Conservation (phyloP, 2,329 filamentous ascomycete genomes). For the Fusarium kyushuense region DNA sequence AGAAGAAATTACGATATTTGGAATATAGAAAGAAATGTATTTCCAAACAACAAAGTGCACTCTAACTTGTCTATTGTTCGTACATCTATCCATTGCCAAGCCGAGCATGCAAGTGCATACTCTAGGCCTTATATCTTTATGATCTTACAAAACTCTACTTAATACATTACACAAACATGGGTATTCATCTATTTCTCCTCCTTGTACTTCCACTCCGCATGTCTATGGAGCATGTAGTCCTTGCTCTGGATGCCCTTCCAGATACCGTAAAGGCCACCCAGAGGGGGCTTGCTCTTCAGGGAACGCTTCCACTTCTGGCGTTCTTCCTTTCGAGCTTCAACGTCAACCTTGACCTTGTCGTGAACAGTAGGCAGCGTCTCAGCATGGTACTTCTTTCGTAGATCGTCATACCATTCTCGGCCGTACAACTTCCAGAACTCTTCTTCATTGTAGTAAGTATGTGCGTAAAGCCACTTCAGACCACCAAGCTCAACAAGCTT, state of each 20-base stretch:
- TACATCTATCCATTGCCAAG: not conserved
- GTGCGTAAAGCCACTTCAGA: slow-evolving; percentile 89
- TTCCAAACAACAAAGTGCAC: slow-evolving; percentile 10
- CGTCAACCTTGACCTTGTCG: slow-evolving; percentile 74
- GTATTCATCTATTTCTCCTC: slow-evolving; percentile 44
- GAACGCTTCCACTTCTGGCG: slow-evolving; percentile 56
- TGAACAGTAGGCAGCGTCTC: slow-evolving; percentile 73
- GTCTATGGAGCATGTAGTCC: slow-evolving; percentile 66
- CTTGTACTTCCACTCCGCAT: slow-evolving; percentile 67
- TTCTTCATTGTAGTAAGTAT: slow-evolving; percentile 81
- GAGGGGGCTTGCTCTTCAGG: slow-evolving; percentile 64
- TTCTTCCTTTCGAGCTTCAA: slow-evolving; percentile 58
- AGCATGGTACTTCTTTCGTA: slow-evolving; percentile 73
- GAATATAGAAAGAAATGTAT: slow-evolving; percentile 43
- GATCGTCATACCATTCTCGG: slow-evolving; percentile 68
- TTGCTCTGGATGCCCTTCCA: slow-evolving; percentile 68
- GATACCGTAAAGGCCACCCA: slow-evolving; percentile 71
- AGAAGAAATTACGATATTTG: slow-evolving; percentile 33
- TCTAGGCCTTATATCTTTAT: not conserved
- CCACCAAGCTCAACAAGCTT: slow-evolving; percentile 77
- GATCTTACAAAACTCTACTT: slow-evolving; percentile 25
- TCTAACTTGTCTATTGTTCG: not conserved
- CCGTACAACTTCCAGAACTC: slow-evolving; percentile 77
- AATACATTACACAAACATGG: slow-evolving; percentile 26
- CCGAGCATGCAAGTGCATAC: not conserved